Evolutionary conservation across 768 basidiomycete genomes (phyloP).

Genomic region (Kwoniella dendrophila): DNA sequence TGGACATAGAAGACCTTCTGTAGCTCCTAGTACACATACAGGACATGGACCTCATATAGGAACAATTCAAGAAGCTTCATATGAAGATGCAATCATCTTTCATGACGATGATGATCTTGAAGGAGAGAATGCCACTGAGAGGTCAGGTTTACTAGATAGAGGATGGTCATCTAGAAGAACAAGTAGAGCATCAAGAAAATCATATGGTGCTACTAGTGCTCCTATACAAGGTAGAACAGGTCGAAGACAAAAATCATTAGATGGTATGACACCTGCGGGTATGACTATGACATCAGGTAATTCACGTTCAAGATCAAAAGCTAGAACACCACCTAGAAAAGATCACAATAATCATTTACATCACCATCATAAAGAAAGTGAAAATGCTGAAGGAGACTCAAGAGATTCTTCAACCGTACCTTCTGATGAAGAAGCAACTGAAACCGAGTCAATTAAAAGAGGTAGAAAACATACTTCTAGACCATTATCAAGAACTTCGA

Average conservation of each 20-base stretch:
- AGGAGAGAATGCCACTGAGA: constrained; percentile 24
- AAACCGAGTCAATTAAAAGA: constrained; percentile 1
- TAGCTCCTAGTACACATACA: neutral
- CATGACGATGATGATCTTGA: constrained; percentile 38
- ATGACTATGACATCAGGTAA: constrained; percentile 26
- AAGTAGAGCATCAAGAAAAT: constrained; percentile 15
- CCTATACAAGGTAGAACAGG: constrained; percentile 13
- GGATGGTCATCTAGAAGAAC: constrained; percentile 16
- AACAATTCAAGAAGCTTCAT: constrained; percentile 37
- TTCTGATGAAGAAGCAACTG: constrained; percentile 10
- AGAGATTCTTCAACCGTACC: constrained; percentile 7
- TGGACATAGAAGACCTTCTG: constrained; percentile 14
- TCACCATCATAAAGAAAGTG: constrained; percentile 1
- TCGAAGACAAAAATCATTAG: constrained; percentile 8
- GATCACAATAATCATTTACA: neutral
- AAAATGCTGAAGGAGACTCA: neutral
- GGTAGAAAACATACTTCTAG: constrained; percentile 27
- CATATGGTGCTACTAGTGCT: constrained; percentile 31
- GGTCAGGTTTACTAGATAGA: constrained; percentile 18
- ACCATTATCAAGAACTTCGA: constrained; percentile 28
- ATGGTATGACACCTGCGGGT: constrained; percentile 2
- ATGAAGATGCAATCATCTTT: constrained; percentile 37
- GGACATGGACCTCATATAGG: constrained; percentile 24
- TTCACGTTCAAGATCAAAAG: constrained; percentile 41
- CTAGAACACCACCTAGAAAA: constrained; percentile 41